Conservation (phyloP, 2,329 filamentous ascomycete genomes). For the Chaetomium olivaceum region DNA sequence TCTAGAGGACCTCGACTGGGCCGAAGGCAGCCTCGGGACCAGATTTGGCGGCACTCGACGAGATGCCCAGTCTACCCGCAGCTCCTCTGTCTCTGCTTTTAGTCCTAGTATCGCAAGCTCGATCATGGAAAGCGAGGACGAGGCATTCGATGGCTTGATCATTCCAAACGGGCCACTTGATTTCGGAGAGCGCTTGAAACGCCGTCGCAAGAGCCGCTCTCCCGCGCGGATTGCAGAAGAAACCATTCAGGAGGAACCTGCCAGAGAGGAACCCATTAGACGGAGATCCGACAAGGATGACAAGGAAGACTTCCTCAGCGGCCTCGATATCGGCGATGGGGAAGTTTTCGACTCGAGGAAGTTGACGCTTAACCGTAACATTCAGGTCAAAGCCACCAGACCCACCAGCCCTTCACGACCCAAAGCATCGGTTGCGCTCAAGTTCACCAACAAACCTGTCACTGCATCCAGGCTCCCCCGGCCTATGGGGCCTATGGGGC, state of each 20-base stretch:
- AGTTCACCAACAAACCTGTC: constrained; percentile 80
- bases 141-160: constrained; percentile 85
- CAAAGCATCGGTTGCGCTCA: constrained; percentile 79
- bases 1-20: constrained; percentile 85
- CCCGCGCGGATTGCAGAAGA: constrained; percentile 51
- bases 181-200: constrained; percentile 75
- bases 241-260: constrained; percentile 29
- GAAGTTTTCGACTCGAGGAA: constrained; percentile 80
- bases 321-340: constrained; percentile 81
- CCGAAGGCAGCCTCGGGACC: constrained; percentile 88
- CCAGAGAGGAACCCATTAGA: constrained; percentile 34
- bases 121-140: constrained; percentile 92
- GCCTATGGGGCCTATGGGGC: constrained; percentile 69
- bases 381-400: constrained; percentile 77
- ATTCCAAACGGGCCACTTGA: constrained; percentile 82
- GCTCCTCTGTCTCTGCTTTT: constrained; percentile 83
- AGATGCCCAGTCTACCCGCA: constrained; percentile 76
- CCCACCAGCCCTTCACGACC: constrained; percentile 69
- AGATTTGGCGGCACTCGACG: constrained; percentile 83
- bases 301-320: constrained; percentile 79
- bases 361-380: constrained; percentile 83
- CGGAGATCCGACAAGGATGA: constrained; percentile 45
- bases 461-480: constrained; percentile 74
- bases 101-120: constrained; percentile 93
- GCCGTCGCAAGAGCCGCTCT: constrained; percentile 63